phyloP scores from a whole-genome alignment of 768 basidiomycete species.

The Phaeotremella skinneri region DNA sequence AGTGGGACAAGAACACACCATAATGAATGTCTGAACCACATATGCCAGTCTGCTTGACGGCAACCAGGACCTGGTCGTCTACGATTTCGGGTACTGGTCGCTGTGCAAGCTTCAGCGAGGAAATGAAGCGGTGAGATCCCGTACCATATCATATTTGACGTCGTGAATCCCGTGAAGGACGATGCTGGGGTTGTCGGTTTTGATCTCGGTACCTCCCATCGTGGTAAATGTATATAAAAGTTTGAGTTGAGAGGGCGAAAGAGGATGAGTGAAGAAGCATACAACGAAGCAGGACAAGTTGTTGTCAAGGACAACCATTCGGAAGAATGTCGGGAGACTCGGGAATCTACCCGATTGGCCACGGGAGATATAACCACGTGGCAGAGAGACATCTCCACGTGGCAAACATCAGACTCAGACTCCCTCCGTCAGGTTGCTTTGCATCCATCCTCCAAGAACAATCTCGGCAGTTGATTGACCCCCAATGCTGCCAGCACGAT shows the following conservation, averaged over 20 bases:
- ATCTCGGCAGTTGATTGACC: too few relatives aligned
- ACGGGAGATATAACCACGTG: too few relatives aligned
- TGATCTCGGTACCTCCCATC: slow-evolving; percentile 26
- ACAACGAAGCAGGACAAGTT: not conserved
- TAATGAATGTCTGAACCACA: slow-evolving; percentile 37
- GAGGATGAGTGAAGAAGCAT: not conserved
- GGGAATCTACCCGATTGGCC: too few relatives aligned
- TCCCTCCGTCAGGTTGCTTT: too few relatives aligned
- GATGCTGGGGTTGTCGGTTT: slow-evolving; percentile 45
- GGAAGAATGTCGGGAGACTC: too few relatives aligned
- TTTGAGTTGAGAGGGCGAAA: not conserved
- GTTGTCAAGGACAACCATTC: too few relatives aligned
- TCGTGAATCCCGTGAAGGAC: slow-evolving; percentile 48
- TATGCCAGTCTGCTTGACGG: slow-evolving; percentile 76
- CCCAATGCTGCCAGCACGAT: too few relatives aligned
- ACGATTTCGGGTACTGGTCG: slow-evolving; percentile 45
- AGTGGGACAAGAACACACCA: too few relatives aligned
- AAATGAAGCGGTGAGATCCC: not conserved
- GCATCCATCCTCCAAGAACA: too few relatives aligned
- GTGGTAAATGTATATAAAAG: not conserved
- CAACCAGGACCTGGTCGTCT: slow-evolving; percentile 73
- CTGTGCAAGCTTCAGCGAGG: slow-evolving; percentile 10
- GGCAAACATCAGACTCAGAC: too few relatives aligned
- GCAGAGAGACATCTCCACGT: too few relatives aligned
- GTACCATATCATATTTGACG: slow-evolving; percentile 45